Conservation (phyloP, 1,284 basidiomycete species). For the Ceratobasidium sp. region DNA sequence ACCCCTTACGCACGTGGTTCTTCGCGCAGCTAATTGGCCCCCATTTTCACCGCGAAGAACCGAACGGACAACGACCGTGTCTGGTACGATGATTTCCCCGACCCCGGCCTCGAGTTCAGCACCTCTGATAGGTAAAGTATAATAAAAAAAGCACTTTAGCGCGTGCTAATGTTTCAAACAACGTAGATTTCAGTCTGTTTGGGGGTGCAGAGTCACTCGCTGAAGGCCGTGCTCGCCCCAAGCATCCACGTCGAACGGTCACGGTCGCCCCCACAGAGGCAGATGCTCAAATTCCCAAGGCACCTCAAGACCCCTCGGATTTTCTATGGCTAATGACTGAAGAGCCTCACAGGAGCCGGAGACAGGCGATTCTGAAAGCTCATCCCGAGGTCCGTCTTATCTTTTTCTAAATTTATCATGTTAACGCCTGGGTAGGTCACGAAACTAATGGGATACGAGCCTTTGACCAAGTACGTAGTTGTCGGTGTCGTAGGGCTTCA, state of each 20-base stretch:
- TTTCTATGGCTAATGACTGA: constrained; percentile 97
- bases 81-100: constrained; percentile 35
- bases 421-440: constrained; percentile 64
- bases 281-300: constrained; percentile 55
- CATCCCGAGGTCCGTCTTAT: constrained; percentile 82
- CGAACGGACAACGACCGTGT: too few species aligned
- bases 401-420: neutral
- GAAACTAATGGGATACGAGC: constrained; percentile 94
- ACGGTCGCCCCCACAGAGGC: constrained; percentile 52
- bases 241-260: constrained; percentile 61
- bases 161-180: constrained; percentile 49
- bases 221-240: constrained; percentile 53
- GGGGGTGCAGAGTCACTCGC: constrained; percentile 76
- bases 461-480: constrained; percentile 87
- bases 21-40: too few species aligned
- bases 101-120: constrained; percentile 23
- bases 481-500: constrained; percentile 80
- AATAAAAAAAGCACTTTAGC: neutral
- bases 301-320: constrained; percentile 73
- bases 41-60: too few species aligned
- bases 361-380: constrained; percentile 88
- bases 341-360: constrained; percentile 88
- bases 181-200: constrained; percentile 64
- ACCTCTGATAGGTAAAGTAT: constrained; percentile 18
- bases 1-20: neutral